phyloP scores from a whole-genome alignment of 2,329 filamentous ascomycete genomes.

The Hypoxylon sp. region DNA sequence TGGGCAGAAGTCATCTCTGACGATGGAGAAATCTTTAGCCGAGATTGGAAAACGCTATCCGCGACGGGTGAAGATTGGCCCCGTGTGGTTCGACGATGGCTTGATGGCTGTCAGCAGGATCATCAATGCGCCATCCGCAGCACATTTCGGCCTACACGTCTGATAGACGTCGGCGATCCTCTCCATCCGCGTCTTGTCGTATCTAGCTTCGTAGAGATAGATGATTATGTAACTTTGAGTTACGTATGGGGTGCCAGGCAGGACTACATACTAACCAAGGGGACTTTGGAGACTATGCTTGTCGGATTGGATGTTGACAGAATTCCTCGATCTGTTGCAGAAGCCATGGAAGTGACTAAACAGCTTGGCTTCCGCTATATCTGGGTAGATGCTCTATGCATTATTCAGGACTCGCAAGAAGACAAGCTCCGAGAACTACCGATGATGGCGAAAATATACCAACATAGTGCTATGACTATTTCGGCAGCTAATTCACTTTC shows the following conservation, averaged over 20 bases:
- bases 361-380: constrained; percentile 8
- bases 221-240: constrained; percentile 9
- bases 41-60: constrained; percentile 11
- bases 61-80: constrained; percentile 2
- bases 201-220: not conserved
- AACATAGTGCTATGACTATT: constrained; percentile 11
- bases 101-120: constrained; percentile 2
- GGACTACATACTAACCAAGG: constrained; percentile 6
- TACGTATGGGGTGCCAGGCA: constrained; percentile 15
- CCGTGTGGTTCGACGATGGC: constrained; percentile 5
- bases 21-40: not conserved
- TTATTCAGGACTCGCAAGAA: constrained; percentile 10
- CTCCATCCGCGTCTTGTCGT: constrained; percentile 6
- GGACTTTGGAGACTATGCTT: constrained; percentile 3
- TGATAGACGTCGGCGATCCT: constrained; percentile 12
- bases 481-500: constrained; percentile 4
- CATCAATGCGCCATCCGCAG: constrained; percentile 5
- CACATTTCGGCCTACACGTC: constrained; percentile 9
- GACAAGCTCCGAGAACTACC: constrained; percentile 12
- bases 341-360: constrained; percentile 10
- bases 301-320: constrained; percentile 1
- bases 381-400: constrained; percentile 17
- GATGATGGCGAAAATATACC: constrained; percentile 15
- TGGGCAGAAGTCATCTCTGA: constrained; percentile 12
- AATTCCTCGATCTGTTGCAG: constrained; percentile 3